phyloP scores from a whole-genome alignment of 805 yeast genomes.

The Metschnikowia rubicola region DNA sequence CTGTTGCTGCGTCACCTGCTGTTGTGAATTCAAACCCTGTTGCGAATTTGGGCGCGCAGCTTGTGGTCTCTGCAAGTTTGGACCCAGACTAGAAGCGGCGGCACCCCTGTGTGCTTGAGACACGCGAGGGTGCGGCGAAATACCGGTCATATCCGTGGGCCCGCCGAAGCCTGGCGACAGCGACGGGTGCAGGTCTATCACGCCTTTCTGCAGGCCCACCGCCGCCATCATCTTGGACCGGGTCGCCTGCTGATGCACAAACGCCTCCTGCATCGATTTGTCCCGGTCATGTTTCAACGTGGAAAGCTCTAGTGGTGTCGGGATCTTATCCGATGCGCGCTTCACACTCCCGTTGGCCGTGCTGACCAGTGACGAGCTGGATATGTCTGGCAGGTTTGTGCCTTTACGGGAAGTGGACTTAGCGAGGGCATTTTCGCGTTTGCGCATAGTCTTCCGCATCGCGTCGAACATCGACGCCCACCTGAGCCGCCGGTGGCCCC shows the following conservation, averaged over 20 bases:
- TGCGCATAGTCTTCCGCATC: constrained; percentile 82
- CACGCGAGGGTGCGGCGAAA: neutral
- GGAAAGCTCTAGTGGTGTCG: constrained; percentile 81
- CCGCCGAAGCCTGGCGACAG: constrained; percentile 12
- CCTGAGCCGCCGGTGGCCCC: constrained; percentile 86
- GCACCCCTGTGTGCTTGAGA: neutral
- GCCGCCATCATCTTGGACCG: constrained; percentile 42
- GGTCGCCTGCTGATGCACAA: constrained; percentile 46
- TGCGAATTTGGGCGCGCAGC: constrained; percentile 1
- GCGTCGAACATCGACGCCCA: constrained; percentile 99
- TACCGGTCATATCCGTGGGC: constrained; percentile 8
- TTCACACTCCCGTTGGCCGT: constrained; percentile 13
- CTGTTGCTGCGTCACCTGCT: neutral
- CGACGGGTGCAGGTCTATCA: neutral
- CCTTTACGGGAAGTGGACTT: constrained; percentile 25
- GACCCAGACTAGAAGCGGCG: neutral
- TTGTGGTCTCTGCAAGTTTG: neutral
- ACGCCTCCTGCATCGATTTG: constrained; percentile 75
- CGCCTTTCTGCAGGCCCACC: constrained; percentile 32
- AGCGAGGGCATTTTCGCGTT: constrained; percentile 65
- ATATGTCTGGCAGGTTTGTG: constrained; percentile 10
- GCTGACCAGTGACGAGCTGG: constrained; percentile 4
- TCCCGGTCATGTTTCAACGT: constrained; percentile 83
- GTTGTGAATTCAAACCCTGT: constrained; percentile 1
- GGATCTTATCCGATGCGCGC: constrained; percentile 45